These are phyloP conservation scores for Yamadazyma sp. DNA, from an alignment of 805 yeast species.

Conservation along the genomic window DNA sequence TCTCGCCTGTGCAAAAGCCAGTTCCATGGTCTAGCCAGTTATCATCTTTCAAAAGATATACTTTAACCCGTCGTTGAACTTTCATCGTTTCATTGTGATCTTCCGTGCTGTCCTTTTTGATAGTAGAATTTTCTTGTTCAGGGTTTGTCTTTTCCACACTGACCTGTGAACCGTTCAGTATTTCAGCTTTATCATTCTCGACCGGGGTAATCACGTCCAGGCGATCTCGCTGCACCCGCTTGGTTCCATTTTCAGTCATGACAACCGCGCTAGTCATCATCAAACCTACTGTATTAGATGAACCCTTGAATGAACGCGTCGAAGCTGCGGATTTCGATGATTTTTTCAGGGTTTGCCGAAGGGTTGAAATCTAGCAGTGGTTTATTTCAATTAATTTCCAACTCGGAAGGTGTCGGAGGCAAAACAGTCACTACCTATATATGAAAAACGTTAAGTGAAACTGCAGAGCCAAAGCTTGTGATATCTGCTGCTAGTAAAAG, in stretches of 20 bases:
- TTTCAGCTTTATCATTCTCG: not conserved
- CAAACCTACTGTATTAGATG: not conserved
- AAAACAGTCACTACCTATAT: no score
- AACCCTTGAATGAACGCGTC: constrained; percentile 6
- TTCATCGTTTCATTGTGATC: constrained; percentile 9
- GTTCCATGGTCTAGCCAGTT: constrained; percentile 93
- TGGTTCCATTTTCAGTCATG: constrained; percentile 3
- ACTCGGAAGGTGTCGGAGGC: no score
- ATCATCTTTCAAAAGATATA: constrained; percentile 77
- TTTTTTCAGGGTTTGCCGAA: no score
- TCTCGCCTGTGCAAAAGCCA: constrained; percentile 80
- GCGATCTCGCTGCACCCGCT: not conserved
- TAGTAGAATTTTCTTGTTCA: no score
- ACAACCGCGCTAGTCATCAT: constrained; percentile 7
- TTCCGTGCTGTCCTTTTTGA: no score
- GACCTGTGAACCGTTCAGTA: not conserved
- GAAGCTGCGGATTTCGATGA: not conserved
- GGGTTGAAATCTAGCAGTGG: no score
- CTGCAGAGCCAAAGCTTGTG: no score
- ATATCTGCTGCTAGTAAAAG: not conserved
- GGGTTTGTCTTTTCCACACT: not conserved
- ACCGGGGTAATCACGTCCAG: not conserved
- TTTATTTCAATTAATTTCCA: no score
- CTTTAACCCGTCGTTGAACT: constrained; percentile 78
- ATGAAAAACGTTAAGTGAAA: no score